Percentiles rank a stretch among this genome's conserved stretches.
These are phyloP conservation scores for Tetradesmus lagerheimii DNA, from an alignment of 139 green algal genomes.

Conservation along the genomic window DNA sequence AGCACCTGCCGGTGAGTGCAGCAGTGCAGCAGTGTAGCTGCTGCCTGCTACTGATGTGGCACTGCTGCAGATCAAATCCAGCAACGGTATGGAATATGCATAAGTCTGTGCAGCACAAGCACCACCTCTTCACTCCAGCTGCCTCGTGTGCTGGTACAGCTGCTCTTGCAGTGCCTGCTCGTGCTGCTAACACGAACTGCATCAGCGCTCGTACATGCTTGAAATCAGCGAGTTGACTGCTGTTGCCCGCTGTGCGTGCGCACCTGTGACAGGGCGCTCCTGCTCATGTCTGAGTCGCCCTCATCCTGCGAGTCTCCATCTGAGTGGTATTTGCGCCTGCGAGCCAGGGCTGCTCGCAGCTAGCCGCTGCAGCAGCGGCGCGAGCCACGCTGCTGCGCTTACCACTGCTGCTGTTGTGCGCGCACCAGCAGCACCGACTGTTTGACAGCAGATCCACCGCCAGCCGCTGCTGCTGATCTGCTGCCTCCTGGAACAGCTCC, in stretches of 20 bases:
- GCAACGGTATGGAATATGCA: neutral
- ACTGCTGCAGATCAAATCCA: neutral
- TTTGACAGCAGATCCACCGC: neutral
- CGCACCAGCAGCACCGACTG: neutral
- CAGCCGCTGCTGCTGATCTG: neutral
- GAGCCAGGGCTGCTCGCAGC: constrained; percentile 25
- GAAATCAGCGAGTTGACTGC: neutral
- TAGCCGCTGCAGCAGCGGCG: neutral
- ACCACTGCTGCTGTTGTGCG: neutral
- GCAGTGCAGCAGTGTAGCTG: neutral
- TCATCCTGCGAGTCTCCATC: constrained; percentile 35
- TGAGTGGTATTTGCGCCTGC: neutral
- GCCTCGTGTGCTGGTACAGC: neutral
- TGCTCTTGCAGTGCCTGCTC: neutral
- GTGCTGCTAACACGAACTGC: neutral
- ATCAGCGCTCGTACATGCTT: neutral
- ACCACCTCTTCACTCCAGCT: no score
- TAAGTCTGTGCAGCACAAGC: no score
- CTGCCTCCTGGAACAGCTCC: neutral
- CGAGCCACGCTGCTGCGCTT: neutral
- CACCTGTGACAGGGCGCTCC: constrained; percentile 25
- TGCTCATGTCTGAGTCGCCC: constrained; percentile 35
- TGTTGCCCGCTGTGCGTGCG: neutral
- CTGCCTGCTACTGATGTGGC: neutral
- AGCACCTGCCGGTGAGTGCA: neutral